These are phyloP conservation scores for Akanthomyces uredinophilus DNA, from an alignment of 2,329 filamentous ascomycete genomes.

Conservation along the genomic window DNA sequence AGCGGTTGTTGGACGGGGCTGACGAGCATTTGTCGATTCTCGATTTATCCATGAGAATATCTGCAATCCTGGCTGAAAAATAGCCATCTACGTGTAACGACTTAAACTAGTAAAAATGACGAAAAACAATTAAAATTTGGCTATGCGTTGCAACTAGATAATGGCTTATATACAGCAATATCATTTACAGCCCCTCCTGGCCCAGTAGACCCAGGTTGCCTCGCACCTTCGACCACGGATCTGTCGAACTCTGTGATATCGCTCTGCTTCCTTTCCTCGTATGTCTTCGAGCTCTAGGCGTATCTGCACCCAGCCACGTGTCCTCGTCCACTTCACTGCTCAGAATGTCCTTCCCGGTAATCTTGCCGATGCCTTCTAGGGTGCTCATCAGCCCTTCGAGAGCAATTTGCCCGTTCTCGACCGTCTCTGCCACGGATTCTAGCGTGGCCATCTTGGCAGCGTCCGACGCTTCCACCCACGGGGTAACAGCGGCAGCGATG, in stretches of 20 bases:
- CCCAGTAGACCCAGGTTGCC: slow-evolving; percentile 50
- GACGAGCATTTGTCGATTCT: slow-evolving; percentile 92
- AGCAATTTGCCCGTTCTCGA: slow-evolving; percentile 53
- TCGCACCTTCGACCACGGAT: slow-evolving; percentile 48
- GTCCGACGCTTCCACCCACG: slow-evolving; percentile 57
- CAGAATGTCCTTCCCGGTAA: slow-evolving; percentile 37
- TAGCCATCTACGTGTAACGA: slow-evolving; percentile 17
- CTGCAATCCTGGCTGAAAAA: slow-evolving; percentile 58
- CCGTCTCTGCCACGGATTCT: slow-evolving; percentile 53
- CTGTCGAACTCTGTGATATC: slow-evolving; percentile 25
- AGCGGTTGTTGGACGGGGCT: slow-evolving; percentile 86
- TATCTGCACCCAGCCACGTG: slow-evolving; percentile 31
- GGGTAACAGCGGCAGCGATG: slow-evolving; percentile 41
- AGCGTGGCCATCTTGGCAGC: slow-evolving; percentile 55
- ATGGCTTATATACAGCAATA: slow-evolving; percentile 13
- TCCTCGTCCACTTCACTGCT: slow-evolving; percentile 22
- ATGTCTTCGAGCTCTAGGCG: slow-evolving; percentile 22
- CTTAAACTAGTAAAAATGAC: not conserved
- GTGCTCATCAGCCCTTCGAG: slow-evolving; percentile 47
- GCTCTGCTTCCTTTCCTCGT: slow-evolving; percentile 17
- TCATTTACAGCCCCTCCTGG: slow-evolving; percentile 24
- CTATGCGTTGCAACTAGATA: slow-evolving; percentile 2
- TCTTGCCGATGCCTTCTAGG: slow-evolving; percentile 43
- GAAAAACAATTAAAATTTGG: slow-evolving; percentile 4
- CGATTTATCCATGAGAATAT: slow-evolving; percentile 78